Conservation (phyloP, 2,329 filamentous ascomycete species). For the Sphaerulina musiva region DNA sequence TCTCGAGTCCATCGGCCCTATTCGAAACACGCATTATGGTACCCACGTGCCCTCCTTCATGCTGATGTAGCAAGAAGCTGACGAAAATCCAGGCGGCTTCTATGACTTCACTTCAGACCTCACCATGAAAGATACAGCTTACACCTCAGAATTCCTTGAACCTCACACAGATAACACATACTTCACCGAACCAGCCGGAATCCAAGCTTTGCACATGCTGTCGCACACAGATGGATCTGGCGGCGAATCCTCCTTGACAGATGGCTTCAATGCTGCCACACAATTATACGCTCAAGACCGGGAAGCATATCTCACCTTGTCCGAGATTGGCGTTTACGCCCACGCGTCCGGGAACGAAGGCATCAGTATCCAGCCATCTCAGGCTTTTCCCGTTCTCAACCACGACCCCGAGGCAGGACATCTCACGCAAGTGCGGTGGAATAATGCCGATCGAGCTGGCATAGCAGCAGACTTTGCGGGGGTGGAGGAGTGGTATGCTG, state of each 20-base stretch:
- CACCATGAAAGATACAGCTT: constrained; percentile 60
- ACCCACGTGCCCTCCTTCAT: neutral
- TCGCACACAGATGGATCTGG: constrained; percentile 66
- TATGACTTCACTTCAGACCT: constrained; percentile 88
- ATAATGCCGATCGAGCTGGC: constrained; percentile 78
- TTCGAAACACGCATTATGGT: constrained; percentile 82
- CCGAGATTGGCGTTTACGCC: constrained; percentile 55
- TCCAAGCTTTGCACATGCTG: constrained; percentile 89
- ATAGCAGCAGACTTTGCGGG: constrained; percentile 49
- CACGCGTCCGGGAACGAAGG: constrained; percentile 85
- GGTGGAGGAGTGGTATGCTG: constrained; percentile 63
- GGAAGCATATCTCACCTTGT: constrained; percentile 53
- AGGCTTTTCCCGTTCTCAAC: constrained; percentile 65
- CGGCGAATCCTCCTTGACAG: constrained; percentile 74
- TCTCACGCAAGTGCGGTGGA: constrained; percentile 74
- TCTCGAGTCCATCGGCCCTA: constrained; percentile 74
- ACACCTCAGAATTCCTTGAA: constrained; percentile 74
- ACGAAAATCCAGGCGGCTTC: constrained; percentile 47
- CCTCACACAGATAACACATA: constrained; percentile 95
- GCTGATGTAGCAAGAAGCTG: neutral
- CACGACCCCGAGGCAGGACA: constrained; percentile 42
- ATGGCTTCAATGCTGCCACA: constrained; percentile 70
- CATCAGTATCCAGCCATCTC: constrained; percentile 68
- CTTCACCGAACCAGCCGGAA: constrained; percentile 82
- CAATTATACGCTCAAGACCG: constrained; percentile 52